Evolutionary conservation across 345 rosid species (phyloP), one percentile per base, ranked within the genome.

Genomic region (Arabidopsis arenosa): DNA sequence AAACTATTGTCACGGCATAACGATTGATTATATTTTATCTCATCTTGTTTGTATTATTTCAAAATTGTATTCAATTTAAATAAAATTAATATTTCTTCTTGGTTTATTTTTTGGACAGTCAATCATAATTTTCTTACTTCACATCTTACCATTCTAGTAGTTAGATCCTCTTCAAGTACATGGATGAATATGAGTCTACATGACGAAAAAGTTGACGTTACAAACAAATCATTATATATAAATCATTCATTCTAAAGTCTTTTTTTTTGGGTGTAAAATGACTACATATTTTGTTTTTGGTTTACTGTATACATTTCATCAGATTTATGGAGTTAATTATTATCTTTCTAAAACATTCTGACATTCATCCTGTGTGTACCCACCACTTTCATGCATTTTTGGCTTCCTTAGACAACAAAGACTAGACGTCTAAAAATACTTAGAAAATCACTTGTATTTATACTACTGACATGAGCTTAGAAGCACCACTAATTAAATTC

Each of bases 351-450:
- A 76, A 70, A 36, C 44, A 69, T 62, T 52, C 3, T 26, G 71
- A 47, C 80, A 77, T 63, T 70, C 76, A 70, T 77, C 52, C 2
- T 55, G 72, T 63, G 80, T 70, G 66, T 70, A 23, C 51, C 61
- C 63, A 68, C 43, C 28, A 63, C 44, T 70, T 58, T 14, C 72
- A 63, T 70, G 72, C 70, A 69, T 49, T 23, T 75, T 11, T 65
- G 7, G 56, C 69, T 73, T 78, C 69, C 43, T 60, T 74, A 47
- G 69, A 45, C 63, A 78, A 68, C 74, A 66, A 78, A 73, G 18
- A 73, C 68, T 45, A 62, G 21, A 70, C 80, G 80, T 76, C 66
- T 70, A 44, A 66, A 55, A 55, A 15, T 63, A 40, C 40, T 70
- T 32, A n/a, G 32, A 17, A 69, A 68, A 3, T 1, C n/a, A 65